Base-by-base conservation (phyloP, 2,329 filamentous ascomycete genomes). In the Fusarium piperis region DNA sequence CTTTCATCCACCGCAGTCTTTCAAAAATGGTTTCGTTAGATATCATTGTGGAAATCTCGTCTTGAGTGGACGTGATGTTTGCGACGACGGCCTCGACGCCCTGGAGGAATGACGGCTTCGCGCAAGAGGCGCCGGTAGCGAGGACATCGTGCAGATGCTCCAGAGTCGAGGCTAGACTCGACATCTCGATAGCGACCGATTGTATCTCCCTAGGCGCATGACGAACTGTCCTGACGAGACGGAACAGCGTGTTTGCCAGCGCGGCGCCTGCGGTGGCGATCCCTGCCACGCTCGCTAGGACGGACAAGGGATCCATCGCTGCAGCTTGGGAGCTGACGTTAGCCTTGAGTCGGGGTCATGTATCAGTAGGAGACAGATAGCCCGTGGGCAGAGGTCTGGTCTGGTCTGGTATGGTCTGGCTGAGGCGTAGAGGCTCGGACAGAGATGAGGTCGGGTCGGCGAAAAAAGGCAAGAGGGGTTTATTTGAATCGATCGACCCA, bases 281-380 rank as follows among this genome's bases (percentile, higher is more conserved):
- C 7, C 69, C 69, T 18, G 69, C 69, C 9, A 72, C 65, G 33
- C 69, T 58, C 3, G 69, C 69, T 62, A 64, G 59, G 12, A 72
- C 55, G 28, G 69, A 71, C 0, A 72, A 2, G 30, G 69, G 69
- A 10, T 72, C 65, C 69, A 72, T 67, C n/a, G 15, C 38, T 13
- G 36, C 55, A 41, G 13, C 26, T 10, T 6, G 33, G 12, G 16
- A 52, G 28, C 18, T n/a, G 38, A 44, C 39, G 20, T 44, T 20
- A 44, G 52, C 4, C 11, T 15, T 11, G n/a, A 15, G 4, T 20
- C 3, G 32, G 13, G 32, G 20, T 53, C 51, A 53, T 53, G 32
- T 53, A 35, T 33, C 18, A 32, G 51, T 18, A n/a, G 15, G 6
- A 3, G 5, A 11, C 20, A n/a, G 44, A 52, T 18, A 46, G 36